Evolutionary conservation across 805 yeast genomes (phyloP).

Genomic region (Candida qinlingensis): DNA sequence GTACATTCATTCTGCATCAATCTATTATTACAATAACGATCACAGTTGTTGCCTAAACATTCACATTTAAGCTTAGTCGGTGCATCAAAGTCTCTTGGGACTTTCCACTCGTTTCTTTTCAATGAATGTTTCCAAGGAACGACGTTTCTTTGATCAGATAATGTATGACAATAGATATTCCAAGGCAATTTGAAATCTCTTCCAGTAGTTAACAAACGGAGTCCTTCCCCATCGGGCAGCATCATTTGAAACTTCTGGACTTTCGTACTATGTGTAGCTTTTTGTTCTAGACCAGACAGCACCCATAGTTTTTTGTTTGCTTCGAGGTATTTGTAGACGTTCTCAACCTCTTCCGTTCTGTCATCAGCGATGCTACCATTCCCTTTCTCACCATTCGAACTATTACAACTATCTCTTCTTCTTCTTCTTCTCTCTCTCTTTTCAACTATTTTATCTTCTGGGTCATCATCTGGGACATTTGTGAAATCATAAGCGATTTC

Average conservation of each 20-base stretch:
- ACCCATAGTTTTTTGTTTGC: conserved; percentile 17
- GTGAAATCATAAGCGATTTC: conserved; percentile 2
- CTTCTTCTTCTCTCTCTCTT: background rate
- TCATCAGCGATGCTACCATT: background rate
- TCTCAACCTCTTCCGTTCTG: background rate
- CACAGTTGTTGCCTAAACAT: conserved; percentile 26
- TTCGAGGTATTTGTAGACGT: background rate
- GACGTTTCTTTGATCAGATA: conserved; percentile 17
- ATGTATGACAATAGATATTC: conserved; percentile 29
- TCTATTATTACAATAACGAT: conserved; percentile 29
- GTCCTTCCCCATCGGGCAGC: conserved; percentile 21
- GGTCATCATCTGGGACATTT: background rate
- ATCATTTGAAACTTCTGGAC: conserved; percentile 12
- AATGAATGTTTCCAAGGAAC: conserved; percentile 26
- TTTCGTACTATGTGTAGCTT: conserved; percentile 5
- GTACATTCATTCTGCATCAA: conserved; percentile 31
- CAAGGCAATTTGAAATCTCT: conserved; percentile 28
- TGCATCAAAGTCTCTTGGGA: background rate
- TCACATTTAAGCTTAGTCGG: conserved; percentile 12
- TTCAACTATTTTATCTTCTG: background rate
- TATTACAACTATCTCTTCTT: background rate
- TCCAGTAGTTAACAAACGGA: conserved; percentile 9
- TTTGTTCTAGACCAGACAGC: conserved; percentile 19
- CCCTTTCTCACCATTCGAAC: no score
- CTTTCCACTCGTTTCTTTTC: conserved; percentile 17